Evolutionary conservation across 768 basidiomycete genomes (phyloP).

Genomic region (Trametes gibbosa): DNA sequence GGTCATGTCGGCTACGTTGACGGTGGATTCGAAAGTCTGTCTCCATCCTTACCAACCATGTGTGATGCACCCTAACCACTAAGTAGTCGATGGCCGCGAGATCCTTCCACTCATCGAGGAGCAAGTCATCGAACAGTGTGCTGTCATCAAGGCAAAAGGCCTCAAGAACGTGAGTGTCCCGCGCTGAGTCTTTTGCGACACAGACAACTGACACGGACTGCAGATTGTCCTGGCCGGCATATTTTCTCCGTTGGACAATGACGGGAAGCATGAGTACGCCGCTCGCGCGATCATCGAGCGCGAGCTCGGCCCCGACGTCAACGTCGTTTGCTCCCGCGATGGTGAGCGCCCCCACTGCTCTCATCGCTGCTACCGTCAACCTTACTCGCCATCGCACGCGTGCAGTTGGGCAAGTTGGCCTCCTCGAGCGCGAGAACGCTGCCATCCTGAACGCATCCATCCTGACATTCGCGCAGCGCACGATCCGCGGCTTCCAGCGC

Average conservation of each 20-base stretch:
- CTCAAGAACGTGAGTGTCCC: slow-evolving; percentile 21
- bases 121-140: slow-evolving; percentile 46
- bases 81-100: slow-evolving; percentile 44
- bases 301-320: slow-evolving; percentile 38
- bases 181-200: background rate
- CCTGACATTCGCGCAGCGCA: slow-evolving; percentile 53
- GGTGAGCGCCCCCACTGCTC: slow-evolving; percentile 8
- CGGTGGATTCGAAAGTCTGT: slow-evolving; percentile 40
- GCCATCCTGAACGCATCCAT: slow-evolving; percentile 66
- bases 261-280: slow-evolving; percentile 44
- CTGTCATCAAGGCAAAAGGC: slow-evolving; percentile 33
- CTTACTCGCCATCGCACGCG: too few relatives aligned
- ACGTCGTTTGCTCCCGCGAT: slow-evolving; percentile 29
- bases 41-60: background rate
- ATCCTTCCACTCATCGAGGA: slow-evolving; percentile 41
- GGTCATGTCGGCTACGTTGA: slow-evolving; percentile 37
- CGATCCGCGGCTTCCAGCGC: slow-evolving; percentile 50
- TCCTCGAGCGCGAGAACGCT: slow-evolving; percentile 67
- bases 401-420: slow-evolving; percentile 53
- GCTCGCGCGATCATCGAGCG: slow-evolving; percentile 42
- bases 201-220: too few relatives aligned
- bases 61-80: slow-evolving; percentile 25
- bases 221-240: slow-evolving; percentile 46
- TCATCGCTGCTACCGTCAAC: background rate
- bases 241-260: slow-evolving; percentile 47